These are phyloP conservation scores for Fagopyrum homotropicum DNA, from an alignment of 148 eudicot species.

Conservation along the genomic window DNA sequence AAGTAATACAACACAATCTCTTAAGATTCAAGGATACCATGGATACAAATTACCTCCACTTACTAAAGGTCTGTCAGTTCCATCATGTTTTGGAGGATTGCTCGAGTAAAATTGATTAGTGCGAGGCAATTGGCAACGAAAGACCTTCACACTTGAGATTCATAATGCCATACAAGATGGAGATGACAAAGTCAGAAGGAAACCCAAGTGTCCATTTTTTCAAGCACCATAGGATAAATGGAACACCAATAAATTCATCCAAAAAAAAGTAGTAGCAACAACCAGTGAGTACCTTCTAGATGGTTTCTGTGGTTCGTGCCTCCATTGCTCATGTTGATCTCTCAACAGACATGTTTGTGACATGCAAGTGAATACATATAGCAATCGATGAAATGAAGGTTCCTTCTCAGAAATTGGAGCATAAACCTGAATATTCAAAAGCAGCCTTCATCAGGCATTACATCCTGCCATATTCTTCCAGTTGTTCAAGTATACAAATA, in stretches of 20 bases:
- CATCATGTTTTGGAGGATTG: constrained; percentile 50
- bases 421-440: constrained; percentile 46
- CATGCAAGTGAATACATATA: constrained; percentile 78
- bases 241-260: background rate
- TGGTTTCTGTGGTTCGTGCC: constrained; percentile 42
- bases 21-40: background rate
- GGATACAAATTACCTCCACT: constrained; percentile 48
- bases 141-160: constrained; percentile 68
- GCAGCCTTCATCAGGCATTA: background rate
- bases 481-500: background rate
- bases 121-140: constrained; percentile 65
- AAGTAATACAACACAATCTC: background rate
- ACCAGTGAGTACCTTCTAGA: constrained; percentile 52
- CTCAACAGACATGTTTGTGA: constrained; percentile 73
- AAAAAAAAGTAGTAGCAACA: background rate
- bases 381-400: constrained; percentile 63
- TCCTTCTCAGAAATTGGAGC: constrained; percentile 64
- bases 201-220: background rate
- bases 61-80: constrained; percentile 43
- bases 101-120: constrained; percentile 58
- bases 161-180: constrained; percentile 15
- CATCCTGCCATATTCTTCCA: background rate
- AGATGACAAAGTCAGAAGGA: background rate
- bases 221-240: background rate
- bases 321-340: constrained; percentile 95